Conservation (phyloP, 257 asterid genomes). For the Gentiana straminea region DNA sequence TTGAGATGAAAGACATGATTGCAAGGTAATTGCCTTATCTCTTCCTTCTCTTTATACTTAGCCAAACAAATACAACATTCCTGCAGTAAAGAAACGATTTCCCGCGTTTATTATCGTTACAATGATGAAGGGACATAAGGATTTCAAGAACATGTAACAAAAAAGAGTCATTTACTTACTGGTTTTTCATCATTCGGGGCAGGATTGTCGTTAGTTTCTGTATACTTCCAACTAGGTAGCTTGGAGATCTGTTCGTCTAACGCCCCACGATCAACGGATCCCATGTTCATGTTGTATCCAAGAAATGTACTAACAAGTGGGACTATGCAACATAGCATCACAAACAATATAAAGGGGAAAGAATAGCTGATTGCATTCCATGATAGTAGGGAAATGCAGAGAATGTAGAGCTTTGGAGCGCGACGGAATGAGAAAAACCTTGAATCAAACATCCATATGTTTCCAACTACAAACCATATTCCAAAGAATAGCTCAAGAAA, state of each 20-base stretch:
- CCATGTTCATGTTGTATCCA: slow-evolving; percentile 90
- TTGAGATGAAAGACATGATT: slow-evolving; percentile 67
- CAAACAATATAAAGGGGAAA: slow-evolving; percentile 73
- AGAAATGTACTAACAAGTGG: slow-evolving; percentile 60
- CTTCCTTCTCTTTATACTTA: slow-evolving; percentile 74
- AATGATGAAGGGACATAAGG: no score
- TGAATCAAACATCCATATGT: slow-evolving; percentile 82
- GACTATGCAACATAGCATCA: slow-evolving; percentile 70
- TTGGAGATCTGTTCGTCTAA: slow-evolving; percentile 60
- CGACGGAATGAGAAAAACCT: slow-evolving; percentile 60
- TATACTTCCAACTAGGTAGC: slow-evolving; percentile 56
- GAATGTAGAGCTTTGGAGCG: slow-evolving; percentile 72
- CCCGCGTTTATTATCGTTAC: not conserved
- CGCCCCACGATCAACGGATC: slow-evolving; percentile 64
- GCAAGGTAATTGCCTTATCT: slow-evolving; percentile 75
- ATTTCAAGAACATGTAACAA: not conserved
- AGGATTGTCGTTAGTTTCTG: slow-evolving; percentile 26
- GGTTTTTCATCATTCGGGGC: slow-evolving; percentile 29
- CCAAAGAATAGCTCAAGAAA: slow-evolving; percentile 68
- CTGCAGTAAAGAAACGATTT: slow-evolving; percentile 20
- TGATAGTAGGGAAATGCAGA: slow-evolving; percentile 64
- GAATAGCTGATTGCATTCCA: slow-evolving; percentile 95
- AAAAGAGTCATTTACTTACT: slow-evolving; percentile 19
- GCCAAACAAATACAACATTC: slow-evolving; percentile 90
- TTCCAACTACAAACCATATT: slow-evolving; percentile 96